Evolutionary conservation across 768 basidiomycete genomes (phyloP), one percentile per base, ranked within the genome.

Genomic region (Lentinula boryana): DNA sequence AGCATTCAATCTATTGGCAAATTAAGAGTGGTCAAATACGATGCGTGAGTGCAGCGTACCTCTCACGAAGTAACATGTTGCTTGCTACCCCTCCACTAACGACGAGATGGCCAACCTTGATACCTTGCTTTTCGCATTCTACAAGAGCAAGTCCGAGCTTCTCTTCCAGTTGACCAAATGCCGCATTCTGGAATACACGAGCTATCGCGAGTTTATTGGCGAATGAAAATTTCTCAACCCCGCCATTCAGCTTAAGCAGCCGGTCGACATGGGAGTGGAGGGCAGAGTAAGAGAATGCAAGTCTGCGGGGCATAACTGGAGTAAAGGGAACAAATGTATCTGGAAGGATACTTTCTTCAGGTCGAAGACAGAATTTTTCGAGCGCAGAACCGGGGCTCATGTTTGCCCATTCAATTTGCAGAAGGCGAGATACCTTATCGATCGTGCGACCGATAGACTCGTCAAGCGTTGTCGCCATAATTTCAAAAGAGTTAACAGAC

Each of bases 71-170:
- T 64, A 79, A 86, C 23, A 64, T 49, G 66, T 99, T 99, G 65
- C 92, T 93, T 15, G 95, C 96, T 0, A 99, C 96, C 1, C 96
- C 96, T 0, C 96, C 96, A 61, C 93, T 93, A 15, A 91, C 85
- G 1, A 97, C 91, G 27, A 98, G 64, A 58, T 87, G 77, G 10
- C 70, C 71, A 3, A 91, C 72, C 7, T 66, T 56, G 1, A 85
- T 70, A n/a, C 74, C 79, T 23, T 77, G 66, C 8, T 67, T 60
- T 56, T 65, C 58, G 62, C 84, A 84, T 75, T 70, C 74, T 23
- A 73, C 66, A 41, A 86, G 63, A 0, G 77, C 87, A 21, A 89
- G 73, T 2, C 69, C 58, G 9, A 96, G 74, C 73, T 95, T 97
- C 49, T 85, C 82, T 66, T 85, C 86, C 0, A 98, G 76, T 56